Conservation (phyloP, 176 grass and related monocot species). For the Echinochloa phyllopogon region DNA sequence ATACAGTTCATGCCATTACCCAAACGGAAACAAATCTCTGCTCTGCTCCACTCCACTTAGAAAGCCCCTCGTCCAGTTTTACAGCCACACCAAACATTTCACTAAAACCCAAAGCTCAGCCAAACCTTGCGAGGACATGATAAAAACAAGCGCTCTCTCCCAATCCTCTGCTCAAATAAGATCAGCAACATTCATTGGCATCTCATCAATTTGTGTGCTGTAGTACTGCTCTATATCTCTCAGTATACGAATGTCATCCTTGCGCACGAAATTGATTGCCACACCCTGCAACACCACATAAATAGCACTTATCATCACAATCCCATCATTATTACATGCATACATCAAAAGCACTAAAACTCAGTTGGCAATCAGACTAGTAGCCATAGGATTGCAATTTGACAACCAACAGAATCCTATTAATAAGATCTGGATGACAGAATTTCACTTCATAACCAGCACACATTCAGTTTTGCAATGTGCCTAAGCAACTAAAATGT, state of each 20-base stretch:
- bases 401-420: neutral
- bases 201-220: constrained; percentile 99
- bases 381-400: neutral
- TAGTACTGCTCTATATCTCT: constrained; percentile 98
- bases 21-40: constrained; percentile 6
- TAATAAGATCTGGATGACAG: neutral
- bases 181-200: constrained; percentile 99
- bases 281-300: constrained; percentile 66
- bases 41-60: neutral
- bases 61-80: neutral
- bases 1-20: constrained; percentile 38
- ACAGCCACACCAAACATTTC: neutral
- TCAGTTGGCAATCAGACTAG: neutral
- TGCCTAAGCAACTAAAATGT: neutral
- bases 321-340: too few relatives aligned
- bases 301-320: neutral
- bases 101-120: neutral
- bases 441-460: neutral
- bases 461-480: neutral
- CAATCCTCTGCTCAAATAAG: constrained; percentile 61
- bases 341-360: neutral
- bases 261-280: constrained; percentile 94
- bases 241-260: constrained; percentile 96
- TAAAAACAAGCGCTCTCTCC: neutral
- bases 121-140: neutral